Conservation (phyloP, 257 asterid genomes). For the Solanum dulcamara region DNA sequence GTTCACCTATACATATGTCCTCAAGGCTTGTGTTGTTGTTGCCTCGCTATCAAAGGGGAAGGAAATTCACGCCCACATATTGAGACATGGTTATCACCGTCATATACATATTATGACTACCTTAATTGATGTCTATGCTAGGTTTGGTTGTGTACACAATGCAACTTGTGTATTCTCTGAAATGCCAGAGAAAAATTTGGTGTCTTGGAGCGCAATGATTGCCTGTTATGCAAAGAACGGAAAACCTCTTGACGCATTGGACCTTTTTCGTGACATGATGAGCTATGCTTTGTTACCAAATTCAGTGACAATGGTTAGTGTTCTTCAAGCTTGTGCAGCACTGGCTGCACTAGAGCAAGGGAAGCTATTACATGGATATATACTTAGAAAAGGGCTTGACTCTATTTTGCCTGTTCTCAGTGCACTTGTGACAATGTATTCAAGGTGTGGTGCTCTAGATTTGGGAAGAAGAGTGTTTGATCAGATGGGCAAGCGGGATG, state of each 20-base stretch:
- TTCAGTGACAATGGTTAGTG: constrained; percentile 92
- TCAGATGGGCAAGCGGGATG: constrained; percentile 58
- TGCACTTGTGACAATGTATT: constrained; percentile 72
- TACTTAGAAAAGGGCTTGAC: constrained; percentile 77
- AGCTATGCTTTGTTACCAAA: constrained; percentile 50
- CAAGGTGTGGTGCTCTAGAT: constrained; percentile 66
- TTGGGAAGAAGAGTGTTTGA: constrained; percentile 39
- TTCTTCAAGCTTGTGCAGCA: constrained; percentile 78
- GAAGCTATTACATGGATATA: constrained; percentile 64
- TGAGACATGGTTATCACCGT: constrained; percentile 65
- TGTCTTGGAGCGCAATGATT: constrained; percentile 92
- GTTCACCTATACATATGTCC: constrained; percentile 76
- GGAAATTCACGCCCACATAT: constrained; percentile 68
- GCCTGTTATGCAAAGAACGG: constrained; percentile 69
- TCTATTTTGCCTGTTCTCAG: constrained; percentile 65
- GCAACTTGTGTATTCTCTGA: constrained; percentile 43
- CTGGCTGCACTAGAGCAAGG: constrained; percentile 82
- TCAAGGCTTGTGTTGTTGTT: constrained; percentile 74
- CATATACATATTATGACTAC: constrained; percentile 84
- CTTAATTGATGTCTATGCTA: constrained; percentile 69
- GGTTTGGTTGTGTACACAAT: constrained; percentile 44
- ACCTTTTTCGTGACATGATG: constrained; percentile 60
- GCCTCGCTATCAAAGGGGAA: constrained; percentile 32
- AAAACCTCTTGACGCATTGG: constrained; percentile 54
- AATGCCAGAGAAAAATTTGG: constrained; percentile 66